Base-by-base conservation (phyloP, 768 basidiomycete species). In the Mycena crocata region DNA sequence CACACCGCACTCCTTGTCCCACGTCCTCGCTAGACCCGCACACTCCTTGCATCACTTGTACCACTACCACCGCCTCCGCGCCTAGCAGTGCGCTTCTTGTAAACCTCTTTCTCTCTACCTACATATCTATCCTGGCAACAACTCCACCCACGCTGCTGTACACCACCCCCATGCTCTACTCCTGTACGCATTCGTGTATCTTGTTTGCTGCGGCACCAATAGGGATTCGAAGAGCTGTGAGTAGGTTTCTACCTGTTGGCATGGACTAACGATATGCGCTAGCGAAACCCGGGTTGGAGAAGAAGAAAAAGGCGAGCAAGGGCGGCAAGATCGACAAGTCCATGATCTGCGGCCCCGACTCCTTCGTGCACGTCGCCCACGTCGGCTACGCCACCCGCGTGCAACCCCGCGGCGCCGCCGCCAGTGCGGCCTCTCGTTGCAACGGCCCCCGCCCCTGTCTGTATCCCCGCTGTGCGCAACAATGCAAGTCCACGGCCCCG, bases 241-340 rank as follows among this genome's bases (percentile, higher is more conserved):
- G 85, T 74, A 14, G 37, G 49, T 15, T 64, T 30, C 30, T 19
- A n/a, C 10, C 34, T 24, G 23, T 39, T 64, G 66, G 24, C 55
- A 67, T 56, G 70, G 70, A n/a, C 34, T 31, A 26, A 6, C 32
- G n/a, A 54, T 17, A 31, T n/a, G 8, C 52, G 71, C 74, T 78
- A 80, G 80, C 84, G 4, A 91, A 90, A 80, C 71, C 82, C 15
- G 77, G 83, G 6, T 72, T 83, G 0, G 83, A 84, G 57, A 89
- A 89, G 80, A 86, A 86, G 75, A 90, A 89, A 79, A 88, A 86
- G 62, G 69, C 78, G 3, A 75, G 80, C 54, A 90, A 89, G 68
- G 87, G 88, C 9, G 92, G 93, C 50, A 92, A 90, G 77, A 93
- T 98, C 63, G 92, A 97, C 82, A 98, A 98, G 78, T 92, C 94